A percentile compares a stretch with the other conserved stretches of the same genome.
phyloP scores from a whole-genome alignment of 345 rosid species.

The Limnanthes douglasii region DNA sequence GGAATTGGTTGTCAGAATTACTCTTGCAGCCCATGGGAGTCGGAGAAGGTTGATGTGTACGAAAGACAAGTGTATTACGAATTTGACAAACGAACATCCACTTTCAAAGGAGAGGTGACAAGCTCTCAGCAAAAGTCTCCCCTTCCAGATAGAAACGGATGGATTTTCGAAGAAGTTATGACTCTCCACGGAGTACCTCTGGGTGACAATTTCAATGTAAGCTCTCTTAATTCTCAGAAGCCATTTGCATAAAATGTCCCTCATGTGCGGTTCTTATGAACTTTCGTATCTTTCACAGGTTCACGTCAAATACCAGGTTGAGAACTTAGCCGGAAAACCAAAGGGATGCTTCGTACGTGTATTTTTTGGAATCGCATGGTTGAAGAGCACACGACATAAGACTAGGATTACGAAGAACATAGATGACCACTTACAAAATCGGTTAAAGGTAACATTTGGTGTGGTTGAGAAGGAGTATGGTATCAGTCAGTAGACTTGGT shows the following conservation, averaged over 20 bases:
- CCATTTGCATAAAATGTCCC: not conserved
- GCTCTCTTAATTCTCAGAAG: not conserved
- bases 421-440: slow-evolving; percentile 41
- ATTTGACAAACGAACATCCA: slow-evolving; percentile 59
- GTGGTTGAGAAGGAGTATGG: slow-evolving; percentile 59
- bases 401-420: slow-evolving; percentile 74
- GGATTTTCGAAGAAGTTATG: slow-evolving; percentile 88
- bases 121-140: slow-evolving; percentile 76
- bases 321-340: slow-evolving; percentile 41
- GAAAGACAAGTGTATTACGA: slow-evolving; percentile 79
- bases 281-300: slow-evolving; percentile 25
- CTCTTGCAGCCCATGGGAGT: slow-evolving; percentile 84
- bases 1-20: slow-evolving; percentile 74
- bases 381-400: slow-evolving; percentile 69
- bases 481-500: slow-evolving; percentile 24
- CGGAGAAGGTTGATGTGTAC: slow-evolving; percentile 57
- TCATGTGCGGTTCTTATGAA: not conserved
- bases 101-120: slow-evolving; percentile 90
- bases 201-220: slow-evolving; percentile 76
- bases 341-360: slow-evolving; percentile 47
- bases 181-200: slow-evolving; percentile 88
- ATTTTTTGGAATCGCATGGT: slow-evolving; percentile 74
- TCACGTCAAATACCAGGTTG: slow-evolving; percentile 71
- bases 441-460: slow-evolving; percentile 49
- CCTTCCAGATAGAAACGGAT: slow-evolving; percentile 47